Evolutionary conservation across 345 rosid genomes (phyloP).

Genomic region (Xanthoceras sorbifolium): DNA sequence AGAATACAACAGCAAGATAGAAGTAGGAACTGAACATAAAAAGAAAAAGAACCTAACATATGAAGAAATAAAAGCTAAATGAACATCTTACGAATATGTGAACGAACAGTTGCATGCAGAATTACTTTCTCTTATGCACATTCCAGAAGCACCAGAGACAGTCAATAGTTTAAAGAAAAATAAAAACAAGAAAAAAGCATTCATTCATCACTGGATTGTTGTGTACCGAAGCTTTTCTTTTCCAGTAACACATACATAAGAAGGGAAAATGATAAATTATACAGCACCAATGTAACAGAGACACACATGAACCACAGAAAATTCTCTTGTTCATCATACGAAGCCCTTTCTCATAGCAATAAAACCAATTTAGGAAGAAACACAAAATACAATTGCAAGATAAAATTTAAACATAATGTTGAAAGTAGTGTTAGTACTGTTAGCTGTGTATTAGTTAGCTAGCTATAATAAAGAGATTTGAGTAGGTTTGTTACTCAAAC

Average conservation of each 20-base stretch:
- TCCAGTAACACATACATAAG: background rate
- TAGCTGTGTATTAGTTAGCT: too few species aligned
- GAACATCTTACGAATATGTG: background rate
- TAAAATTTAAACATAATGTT: background rate
- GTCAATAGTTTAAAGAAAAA: background rate
- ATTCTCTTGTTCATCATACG: background rate
- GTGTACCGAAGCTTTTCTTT: background rate
- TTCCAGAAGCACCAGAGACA: background rate
- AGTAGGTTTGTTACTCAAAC: too few species aligned
- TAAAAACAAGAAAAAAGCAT: background rate
- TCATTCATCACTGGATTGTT: background rate
- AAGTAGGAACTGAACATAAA: background rate
- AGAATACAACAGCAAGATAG: background rate
- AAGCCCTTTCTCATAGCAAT: background rate
- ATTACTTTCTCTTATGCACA: background rate
- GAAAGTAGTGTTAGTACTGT: too few species aligned
- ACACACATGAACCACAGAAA: conserved; percentile 8
- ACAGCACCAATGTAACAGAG: background rate
- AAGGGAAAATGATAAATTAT: background rate
- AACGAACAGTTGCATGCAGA: background rate
- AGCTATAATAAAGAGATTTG: too few species aligned
- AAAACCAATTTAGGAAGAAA: background rate
- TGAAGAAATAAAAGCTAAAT: background rate
- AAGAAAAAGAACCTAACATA: background rate
- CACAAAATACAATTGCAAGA: background rate